Evolutionary conservation across 2,329 filamentous ascomycete species (phyloP).

Genomic region (Anisogramma anomala): DNA sequence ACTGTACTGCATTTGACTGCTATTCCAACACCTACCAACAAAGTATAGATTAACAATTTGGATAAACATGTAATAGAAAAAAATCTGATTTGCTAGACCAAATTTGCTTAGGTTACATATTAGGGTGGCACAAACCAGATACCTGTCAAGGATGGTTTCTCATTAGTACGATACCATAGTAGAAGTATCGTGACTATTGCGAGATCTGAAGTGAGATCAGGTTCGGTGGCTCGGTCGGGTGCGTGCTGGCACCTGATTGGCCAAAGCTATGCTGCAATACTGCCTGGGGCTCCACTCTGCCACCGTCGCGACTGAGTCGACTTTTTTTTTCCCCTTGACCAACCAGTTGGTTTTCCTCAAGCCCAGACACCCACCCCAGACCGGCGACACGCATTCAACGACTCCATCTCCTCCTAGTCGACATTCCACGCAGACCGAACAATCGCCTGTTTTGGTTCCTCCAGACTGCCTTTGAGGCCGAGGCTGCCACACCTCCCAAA

Average conservation of each 20-base stretch:
- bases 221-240: background rate
- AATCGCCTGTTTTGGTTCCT: conserved; percentile 6
- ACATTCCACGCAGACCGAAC: too few species aligned
- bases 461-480: background rate
- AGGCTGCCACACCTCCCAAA: background rate
- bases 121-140: too few species aligned
- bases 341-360: background rate
- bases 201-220: background rate
- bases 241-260: conserved; percentile 4
- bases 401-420: background rate
- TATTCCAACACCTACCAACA: too few species aligned
- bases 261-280: conserved; percentile 5
- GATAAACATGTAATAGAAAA: too few species aligned
- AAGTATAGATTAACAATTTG: too few species aligned
- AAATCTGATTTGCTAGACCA: too few species aligned
- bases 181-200: too few species aligned
- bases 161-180: too few species aligned
- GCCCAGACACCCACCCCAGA: too few species aligned
- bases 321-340: conserved; percentile 8
- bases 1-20: too few species aligned
- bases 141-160: too few species aligned
- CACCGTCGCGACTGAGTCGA: conserved; percentile 5
- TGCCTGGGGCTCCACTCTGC: background rate
- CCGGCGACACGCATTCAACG: background rate
- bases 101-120: too few species aligned